phyloP scores from a whole-genome alignment of 495 filamentous ascomycete species.

The Talaromyces wortmannii region DNA sequence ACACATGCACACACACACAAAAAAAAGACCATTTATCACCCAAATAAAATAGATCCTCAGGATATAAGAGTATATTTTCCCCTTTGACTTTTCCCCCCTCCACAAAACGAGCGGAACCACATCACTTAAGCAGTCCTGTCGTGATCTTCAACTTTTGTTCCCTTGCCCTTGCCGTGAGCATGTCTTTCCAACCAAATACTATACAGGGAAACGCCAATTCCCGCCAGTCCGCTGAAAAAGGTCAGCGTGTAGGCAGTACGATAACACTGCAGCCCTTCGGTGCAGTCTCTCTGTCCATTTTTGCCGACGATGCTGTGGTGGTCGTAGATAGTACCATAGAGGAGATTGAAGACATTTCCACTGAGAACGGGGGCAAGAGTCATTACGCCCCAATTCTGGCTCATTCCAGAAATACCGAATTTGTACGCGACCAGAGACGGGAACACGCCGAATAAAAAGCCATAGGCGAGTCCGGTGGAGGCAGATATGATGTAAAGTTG shows the following conservation, averaged over 20 bases:
- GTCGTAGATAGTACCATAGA: constrained; percentile 76
- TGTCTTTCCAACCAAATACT: constrained; percentile 64
- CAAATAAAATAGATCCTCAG: too few species aligned
- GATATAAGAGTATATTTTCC: too few species aligned
- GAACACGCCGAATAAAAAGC: constrained; percentile 90
- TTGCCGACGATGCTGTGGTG: constrained; percentile 60
- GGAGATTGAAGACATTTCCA: constrained; percentile 86
- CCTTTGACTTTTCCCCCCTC: too few species aligned
- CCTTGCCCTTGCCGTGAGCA: constrained; percentile 14
- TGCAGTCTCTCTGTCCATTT: constrained; percentile 67
- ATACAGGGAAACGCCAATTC: constrained; percentile 63
- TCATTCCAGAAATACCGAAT: constrained; percentile 85
- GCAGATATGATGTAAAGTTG: constrained; percentile 69
- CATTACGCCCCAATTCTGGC: constrained; percentile 93
- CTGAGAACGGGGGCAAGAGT: constrained; percentile 78
- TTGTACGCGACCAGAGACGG: constrained; percentile 86
- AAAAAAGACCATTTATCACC: too few species aligned
- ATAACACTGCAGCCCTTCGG: constrained; percentile 78
- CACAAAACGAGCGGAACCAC: background rate
- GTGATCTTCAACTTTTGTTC: constrained; percentile 26
- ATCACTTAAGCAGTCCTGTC: background rate
- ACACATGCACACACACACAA: too few species aligned
- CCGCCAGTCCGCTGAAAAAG: constrained; percentile 64
- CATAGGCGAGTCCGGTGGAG: constrained; percentile 84
- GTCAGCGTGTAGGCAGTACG: constrained; percentile 75